Evolutionary conservation across 345 rosid species (phyloP).

Genomic region (Gossypium ekmanianum): DNA sequence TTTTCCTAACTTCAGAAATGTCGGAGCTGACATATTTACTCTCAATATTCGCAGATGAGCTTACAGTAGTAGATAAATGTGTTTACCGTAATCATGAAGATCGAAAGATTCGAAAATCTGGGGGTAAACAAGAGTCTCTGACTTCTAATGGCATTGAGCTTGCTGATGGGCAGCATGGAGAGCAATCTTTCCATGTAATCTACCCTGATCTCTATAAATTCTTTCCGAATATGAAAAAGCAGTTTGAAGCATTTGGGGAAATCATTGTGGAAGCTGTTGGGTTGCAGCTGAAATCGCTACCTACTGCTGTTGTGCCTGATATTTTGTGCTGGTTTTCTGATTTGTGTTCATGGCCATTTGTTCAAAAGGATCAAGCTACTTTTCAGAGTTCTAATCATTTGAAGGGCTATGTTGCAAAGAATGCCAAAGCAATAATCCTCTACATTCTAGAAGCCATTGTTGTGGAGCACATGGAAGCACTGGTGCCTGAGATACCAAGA

Average conservation of each 20-base stretch:
- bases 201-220: conserved; percentile 61
- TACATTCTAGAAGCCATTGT: conserved; percentile 66
- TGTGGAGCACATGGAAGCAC: conserved; percentile 70
- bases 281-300: conserved; percentile 59
- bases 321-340: conserved; percentile 85
- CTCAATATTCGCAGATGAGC: conserved; percentile 68
- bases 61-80: conserved; percentile 43
- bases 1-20: conserved; percentile 63
- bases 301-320: conserved; percentile 59
- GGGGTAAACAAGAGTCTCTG: conserved; percentile 20
- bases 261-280: conserved; percentile 73
- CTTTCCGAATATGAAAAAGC: conserved; percentile 67
- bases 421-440: conserved; percentile 74
- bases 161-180: conserved; percentile 29
- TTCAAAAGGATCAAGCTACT: conserved; percentile 23
- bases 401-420: conserved; percentile 64
- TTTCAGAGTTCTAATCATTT: conserved; percentile 32
- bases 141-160: conserved; percentile 21
- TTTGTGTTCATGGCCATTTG: conserved; percentile 61
- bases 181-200: conserved; percentile 50
- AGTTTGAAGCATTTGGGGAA: conserved; percentile 66
- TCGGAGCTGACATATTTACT: conserved; percentile 56
- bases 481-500: conserved; percentile 80
- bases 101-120: conserved; percentile 28
- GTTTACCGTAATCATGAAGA: conserved; percentile 35